Conservation (phyloP, 352 stramenopile species). For the Thraustochytrium striatum region DNA sequence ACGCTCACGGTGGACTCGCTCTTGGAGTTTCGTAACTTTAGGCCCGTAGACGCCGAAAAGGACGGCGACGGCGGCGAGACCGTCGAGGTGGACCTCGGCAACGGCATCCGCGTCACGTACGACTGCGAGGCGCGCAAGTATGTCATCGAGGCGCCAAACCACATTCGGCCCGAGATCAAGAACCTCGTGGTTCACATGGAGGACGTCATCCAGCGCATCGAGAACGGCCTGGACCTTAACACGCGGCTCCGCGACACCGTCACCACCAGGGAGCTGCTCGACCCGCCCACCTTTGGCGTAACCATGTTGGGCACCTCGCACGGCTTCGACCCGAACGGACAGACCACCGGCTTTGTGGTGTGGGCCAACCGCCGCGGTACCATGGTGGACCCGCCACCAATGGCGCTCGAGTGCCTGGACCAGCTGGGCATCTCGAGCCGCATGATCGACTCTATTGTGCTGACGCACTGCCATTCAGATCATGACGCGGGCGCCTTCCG, state of each 20-base stretch:
- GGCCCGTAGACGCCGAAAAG: neutral
- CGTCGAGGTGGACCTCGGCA: neutral
- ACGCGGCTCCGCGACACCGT: neutral
- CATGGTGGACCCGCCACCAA: slow-evolving; percentile 74
- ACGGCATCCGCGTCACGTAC: slow-evolving; percentile 4
- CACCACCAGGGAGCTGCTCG: slow-evolving; percentile 57
- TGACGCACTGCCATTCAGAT: slow-evolving; percentile 74
- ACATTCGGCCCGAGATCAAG: neutral
- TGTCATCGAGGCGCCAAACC: neutral
- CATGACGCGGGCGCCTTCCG: slow-evolving; percentile 76
- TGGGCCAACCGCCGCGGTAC: slow-evolving; percentile 76
- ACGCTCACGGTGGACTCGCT: slow-evolving; percentile 73
- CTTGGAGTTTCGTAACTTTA: slow-evolving; percentile 72
- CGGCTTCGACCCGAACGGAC: slow-evolving; percentile 72
- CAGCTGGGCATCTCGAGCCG: slow-evolving; percentile 70
- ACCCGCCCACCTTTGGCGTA: slow-evolving; percentile 69
- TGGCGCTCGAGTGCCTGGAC: slow-evolving; percentile 69
- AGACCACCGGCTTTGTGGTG: slow-evolving; percentile 72
- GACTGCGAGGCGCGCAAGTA: neutral
- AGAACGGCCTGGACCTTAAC: neutral
- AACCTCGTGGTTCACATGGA: neutral
- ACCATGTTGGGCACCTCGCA: slow-evolving; percentile 73
- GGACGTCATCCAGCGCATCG: neutral
- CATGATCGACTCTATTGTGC: slow-evolving; percentile 74
- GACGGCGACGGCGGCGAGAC: neutral